Evolutionary conservation across 441 rosid species (phyloP).

Genomic region (Corymbia citriodora): DNA sequence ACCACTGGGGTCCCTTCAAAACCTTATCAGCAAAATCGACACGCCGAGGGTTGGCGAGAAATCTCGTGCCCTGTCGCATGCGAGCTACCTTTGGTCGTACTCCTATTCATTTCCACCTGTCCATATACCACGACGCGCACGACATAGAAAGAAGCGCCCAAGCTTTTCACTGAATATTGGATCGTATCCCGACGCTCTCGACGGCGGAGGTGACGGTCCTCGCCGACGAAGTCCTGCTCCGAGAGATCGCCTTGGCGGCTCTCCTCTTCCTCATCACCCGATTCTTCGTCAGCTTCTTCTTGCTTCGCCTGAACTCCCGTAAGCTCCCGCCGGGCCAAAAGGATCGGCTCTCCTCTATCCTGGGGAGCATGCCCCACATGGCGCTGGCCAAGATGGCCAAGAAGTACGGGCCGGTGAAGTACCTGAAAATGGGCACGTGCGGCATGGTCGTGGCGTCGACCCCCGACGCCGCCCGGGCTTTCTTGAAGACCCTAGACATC

Average conservation of each 20-base stretch:
- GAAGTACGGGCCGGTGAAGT: conserved; percentile 43
- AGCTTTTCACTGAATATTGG: background rate
- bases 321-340: conserved; percentile 40
- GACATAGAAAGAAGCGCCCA: background rate
- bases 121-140: background rate
- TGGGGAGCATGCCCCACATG: conserved; percentile 50
- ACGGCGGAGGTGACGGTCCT: background rate
- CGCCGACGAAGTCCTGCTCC: background rate
- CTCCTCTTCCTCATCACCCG: conserved; percentile 24
- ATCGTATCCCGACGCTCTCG: background rate
- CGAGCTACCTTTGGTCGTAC: background rate
- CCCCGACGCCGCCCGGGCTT: conserved; percentile 42
- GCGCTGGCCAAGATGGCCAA: conserved; percentile 38
- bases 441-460: conserved; percentile 51
- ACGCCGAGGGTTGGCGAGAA: background rate
- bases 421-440: conserved; percentile 41
- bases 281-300: background rate
- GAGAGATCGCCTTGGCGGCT: conserved; percentile 5
- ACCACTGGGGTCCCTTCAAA: background rate
- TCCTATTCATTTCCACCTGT: background rate
- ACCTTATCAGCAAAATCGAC: background rate
- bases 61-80: background rate
- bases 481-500: conserved; percentile 42
- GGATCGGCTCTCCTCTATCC: too few relatives aligned
- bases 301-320: background rate